Percentiles rank a stretch among this genome's conserved stretches.
Conservation (phyloP, 2,329 filamentous ascomycete genomes). For the Diatrype stigma region DNA sequence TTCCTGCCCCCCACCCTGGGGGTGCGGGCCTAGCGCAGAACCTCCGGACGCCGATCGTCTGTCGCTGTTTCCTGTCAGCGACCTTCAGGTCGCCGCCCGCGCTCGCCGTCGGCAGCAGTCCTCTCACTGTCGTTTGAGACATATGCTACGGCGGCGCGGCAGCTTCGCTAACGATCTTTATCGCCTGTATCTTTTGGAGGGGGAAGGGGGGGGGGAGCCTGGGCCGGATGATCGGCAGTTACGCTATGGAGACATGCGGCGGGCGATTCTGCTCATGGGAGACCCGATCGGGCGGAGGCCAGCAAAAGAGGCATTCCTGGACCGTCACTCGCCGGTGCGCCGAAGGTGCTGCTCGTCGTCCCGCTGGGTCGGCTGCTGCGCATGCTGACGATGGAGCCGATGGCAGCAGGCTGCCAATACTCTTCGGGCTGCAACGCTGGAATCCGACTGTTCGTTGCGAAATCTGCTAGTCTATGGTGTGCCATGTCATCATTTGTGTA, state of each 20-base stretch:
- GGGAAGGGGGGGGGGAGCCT: conserved; percentile 35
- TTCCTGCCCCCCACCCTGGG: conserved; percentile 49
- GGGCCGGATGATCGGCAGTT: conserved; percentile 44
- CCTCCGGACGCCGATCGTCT: conserved; percentile 45
- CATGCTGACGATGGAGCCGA: conserved; percentile 58
- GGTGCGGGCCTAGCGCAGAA: conserved; percentile 45
- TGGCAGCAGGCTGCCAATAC: conserved; percentile 57
- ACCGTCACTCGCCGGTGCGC: conserved; percentile 18
- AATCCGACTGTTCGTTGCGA: too few relatives aligned
- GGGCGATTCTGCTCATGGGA: conserved; percentile 43
- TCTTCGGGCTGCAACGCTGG: too few relatives aligned
- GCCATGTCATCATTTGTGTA: too few relatives aligned
- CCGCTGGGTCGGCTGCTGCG: conserved; percentile 45
- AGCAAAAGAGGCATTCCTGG: conserved; percentile 51
- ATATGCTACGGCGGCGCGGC: conserved; percentile 35
- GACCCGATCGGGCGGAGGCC: conserved; percentile 30
- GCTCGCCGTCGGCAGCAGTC: conserved; percentile 44
- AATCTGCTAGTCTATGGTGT: too few relatives aligned
- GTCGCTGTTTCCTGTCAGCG: conserved; percentile 50
- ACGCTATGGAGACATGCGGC: conserved; percentile 38
- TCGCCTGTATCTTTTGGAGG: too few relatives aligned
- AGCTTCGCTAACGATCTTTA: conserved; percentile 39
- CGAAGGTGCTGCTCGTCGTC: conserved; percentile 33
- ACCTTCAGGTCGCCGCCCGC: conserved; percentile 41
- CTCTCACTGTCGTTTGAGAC: conserved; percentile 43